Evolutionary conservation across 495 filamentous ascomycete genomes (phyloP).

Genomic region (Hypomontagnella monticulosa): DNA sequence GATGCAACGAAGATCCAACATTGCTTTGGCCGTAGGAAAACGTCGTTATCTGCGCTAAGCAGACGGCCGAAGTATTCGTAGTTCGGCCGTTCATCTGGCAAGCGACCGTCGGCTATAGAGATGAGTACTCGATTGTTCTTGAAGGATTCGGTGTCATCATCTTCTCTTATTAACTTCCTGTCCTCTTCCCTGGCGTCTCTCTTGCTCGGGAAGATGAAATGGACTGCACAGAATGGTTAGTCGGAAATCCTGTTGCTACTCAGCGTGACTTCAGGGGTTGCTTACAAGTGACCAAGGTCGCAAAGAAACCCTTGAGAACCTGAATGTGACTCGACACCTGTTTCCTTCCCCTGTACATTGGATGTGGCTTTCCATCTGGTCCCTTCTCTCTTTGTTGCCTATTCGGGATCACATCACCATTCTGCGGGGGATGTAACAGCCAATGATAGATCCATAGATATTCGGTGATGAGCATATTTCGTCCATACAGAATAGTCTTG

Average conservation of each 20-base stretch:
- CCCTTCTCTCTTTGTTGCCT: conserved; percentile 63
- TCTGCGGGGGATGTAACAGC: conserved; percentile 46
- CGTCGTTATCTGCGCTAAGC: conserved; percentile 51
- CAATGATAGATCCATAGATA: conserved; percentile 72
- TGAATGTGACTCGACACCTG: conserved; percentile 97
- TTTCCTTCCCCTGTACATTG: conserved; percentile 66
- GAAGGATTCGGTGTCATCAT: conserved; percentile 58
- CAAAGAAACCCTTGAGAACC: conserved; percentile 86
- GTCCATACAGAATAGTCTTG: conserved; percentile 76
- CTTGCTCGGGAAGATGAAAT: conserved; percentile 58
- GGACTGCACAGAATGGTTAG: conserved; percentile 46
- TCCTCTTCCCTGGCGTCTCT: conserved; percentile 43
- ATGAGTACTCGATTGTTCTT: conserved; percentile 63
- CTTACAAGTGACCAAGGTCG: conserved; percentile 51
- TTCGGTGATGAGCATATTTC: conserved; percentile 90
- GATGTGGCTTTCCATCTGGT: conserved; percentile 40
- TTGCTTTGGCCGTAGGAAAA: conserved; percentile 53
- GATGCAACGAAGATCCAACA: conserved; percentile 59
- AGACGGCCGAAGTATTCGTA: conserved; percentile 61
- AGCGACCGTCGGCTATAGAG: conserved; percentile 58
- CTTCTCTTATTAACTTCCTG: conserved; percentile 46
- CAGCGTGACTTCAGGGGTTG: conserved; percentile 17
- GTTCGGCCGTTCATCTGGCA: conserved; percentile 60
- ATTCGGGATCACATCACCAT: conserved; percentile 64
- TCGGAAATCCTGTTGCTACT: not conserved